Percentiles rank a stretch among this genome's conserved stretches.
These are phyloP conservation scores for Arxiozyma telluris DNA, from an alignment of 1,139 yeast genomes.

Conservation along the genomic window DNA sequence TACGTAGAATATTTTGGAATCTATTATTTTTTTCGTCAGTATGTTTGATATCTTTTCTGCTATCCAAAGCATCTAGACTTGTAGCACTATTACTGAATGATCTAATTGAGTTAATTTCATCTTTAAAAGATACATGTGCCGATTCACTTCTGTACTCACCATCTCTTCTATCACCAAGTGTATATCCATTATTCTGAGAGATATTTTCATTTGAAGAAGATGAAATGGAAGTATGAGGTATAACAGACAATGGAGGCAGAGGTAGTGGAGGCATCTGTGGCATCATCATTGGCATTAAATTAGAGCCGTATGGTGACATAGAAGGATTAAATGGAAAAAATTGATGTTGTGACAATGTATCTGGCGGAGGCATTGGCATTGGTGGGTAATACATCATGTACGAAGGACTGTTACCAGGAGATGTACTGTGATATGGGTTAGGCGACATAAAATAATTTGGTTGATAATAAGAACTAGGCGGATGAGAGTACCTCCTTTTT, in stretches of 20 bases:
- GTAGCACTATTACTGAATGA: neutral
- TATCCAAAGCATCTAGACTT: neutral
- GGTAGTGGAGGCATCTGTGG: neutral
- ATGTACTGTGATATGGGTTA: conserved; percentile 22
- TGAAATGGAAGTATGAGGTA: neutral
- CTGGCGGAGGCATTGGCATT: conserved; percentile 9
- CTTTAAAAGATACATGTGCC: conserved; percentile 1
- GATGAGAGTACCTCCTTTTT: conserved; percentile 9
- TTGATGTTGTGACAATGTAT: conserved; percentile 4
- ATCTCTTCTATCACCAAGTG: neutral
- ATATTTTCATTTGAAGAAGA: neutral
- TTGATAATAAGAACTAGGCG: conserved; percentile 24
- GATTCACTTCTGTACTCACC: neutral
- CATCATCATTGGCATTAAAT: conserved; percentile 1
- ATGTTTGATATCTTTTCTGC: neutral
- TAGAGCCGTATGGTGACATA: neutral
- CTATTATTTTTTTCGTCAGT: neutral
- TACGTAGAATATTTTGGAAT: neutral
- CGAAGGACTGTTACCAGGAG: conserved; percentile 11
- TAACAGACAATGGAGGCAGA: neutral
- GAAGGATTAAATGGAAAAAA: neutral
- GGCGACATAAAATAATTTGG: conserved; percentile 27
- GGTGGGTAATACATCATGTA: conserved; percentile 29
- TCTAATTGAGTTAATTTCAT: neutral
- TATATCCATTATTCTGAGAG: neutral